These are phyloP conservation scores for Leccinum colubrinum DNA, from an alignment of 1,284 basidiomycete genomes.

Conservation along the genomic window DNA sequence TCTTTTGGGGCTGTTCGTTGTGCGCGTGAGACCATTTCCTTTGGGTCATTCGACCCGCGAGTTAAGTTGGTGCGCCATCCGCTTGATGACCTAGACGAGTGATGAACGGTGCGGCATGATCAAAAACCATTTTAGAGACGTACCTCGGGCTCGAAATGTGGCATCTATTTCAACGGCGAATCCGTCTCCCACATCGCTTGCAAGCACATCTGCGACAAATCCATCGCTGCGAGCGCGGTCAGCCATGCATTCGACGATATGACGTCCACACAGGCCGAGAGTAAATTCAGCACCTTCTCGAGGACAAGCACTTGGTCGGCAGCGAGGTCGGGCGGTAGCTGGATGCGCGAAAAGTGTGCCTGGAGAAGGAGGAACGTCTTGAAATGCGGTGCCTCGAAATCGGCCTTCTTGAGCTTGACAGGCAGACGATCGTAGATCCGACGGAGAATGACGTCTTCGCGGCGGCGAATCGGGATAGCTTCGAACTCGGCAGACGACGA, in stretches of 20 bases:
- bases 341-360: constrained; percentile 93
- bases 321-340: constrained; percentile 89
- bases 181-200: constrained; percentile 98
- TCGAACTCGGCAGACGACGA: constrained; percentile 98
- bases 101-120: constrained; percentile 5
- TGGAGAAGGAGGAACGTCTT: constrained; percentile 97
- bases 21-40: constrained; percentile 93
- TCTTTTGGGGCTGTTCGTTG: constrained; percentile 85
- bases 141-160: constrained; percentile 90
- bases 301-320: constrained; percentile 88
- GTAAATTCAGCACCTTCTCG: constrained; percentile 86
- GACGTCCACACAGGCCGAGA: constrained; percentile 95
- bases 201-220: constrained; percentile 98
- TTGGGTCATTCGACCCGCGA: constrained; percentile 90
- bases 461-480: constrained; percentile 88
- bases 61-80: constrained; percentile 92
- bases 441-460: constrained; percentile 79
- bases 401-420: constrained; percentile 83
- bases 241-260: constrained; percentile 93
- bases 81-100: constrained; percentile 62
- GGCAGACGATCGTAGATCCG: constrained; percentile 67
- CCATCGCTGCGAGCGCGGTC: constrained; percentile 96
- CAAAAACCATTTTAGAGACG: neutral
- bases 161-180: constrained; percentile 92
- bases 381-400: constrained; percentile 95